Evolutionary conservation across 73 alveolate species (phyloP), one percentile per base, ranked within the genome.

Genomic region (Breviolum minutum): DNA sequence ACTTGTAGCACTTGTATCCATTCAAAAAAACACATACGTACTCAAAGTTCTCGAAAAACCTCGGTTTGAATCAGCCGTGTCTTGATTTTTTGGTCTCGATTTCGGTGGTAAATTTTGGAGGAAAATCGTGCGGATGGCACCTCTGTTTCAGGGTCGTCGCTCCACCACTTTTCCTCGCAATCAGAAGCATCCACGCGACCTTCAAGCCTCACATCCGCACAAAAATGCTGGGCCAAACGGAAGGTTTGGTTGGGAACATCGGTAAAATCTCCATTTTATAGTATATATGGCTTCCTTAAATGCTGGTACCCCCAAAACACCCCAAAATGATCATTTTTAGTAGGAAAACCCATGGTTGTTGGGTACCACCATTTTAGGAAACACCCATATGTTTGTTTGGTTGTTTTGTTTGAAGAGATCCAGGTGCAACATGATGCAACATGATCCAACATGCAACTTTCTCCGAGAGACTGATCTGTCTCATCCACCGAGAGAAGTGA

Each of bases 161-260:
- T 92, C 97, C 97, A 92, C 97, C 97, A 92, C 97, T 92, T 92
- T 80, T 92, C 98, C 70, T 61, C 79, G 90, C 98, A 92, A 66
- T 92, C 98, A 11, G 98, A 73, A 17, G 98, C 98, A 63, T 92
- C 98, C 63, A 92, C 80, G 64, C 98, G 98, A 30, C 62, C 80
- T 24, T 77, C 90, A 26, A 92, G 98, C 98, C 98, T 92, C n/a
- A 63, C 88, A 14, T n/a, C 86, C 27, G 80, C 40, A 17, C 80
- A 17, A 9, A 17, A 30, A n/a, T 71, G 82, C 54, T 6, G 40
- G 81, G 26, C 40, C 29, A 71, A 17, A 71, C 19, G 26, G 54
- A 73, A 24, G 24, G 8, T 17, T 73, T 73, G 40, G 40, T 20
- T 12, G 29, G 29, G 29, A 70, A 71, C 26, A 20, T 73, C 82